Percentiles rank a stretch among this genome's conserved stretches.
phyloP scores from a whole-genome alignment of 1,284 basidiomycete species.

The Puccinia hordei region DNA sequence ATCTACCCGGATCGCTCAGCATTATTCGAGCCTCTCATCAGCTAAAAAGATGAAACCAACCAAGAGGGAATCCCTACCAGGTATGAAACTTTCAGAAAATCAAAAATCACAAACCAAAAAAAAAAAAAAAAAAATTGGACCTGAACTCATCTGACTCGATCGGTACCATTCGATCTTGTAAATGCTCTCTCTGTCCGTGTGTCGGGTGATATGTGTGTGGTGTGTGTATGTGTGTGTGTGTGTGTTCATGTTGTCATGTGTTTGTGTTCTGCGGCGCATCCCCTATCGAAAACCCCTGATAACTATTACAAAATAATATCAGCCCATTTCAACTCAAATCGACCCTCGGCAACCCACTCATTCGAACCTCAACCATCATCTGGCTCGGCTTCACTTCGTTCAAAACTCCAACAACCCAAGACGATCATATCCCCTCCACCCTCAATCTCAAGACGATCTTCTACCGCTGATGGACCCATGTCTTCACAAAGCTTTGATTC shows the following conservation, averaged over 20 bases:
- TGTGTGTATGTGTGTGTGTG: background rate
- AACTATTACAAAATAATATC: background rate
- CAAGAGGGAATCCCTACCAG: background rate
- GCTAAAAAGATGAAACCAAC: background rate
- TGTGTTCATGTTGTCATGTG: background rate
- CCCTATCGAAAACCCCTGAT: background rate
- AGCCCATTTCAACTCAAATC: background rate
- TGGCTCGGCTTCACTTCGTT: background rate
- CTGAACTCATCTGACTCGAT: too few relatives aligned
- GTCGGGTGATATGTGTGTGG: too few relatives aligned
- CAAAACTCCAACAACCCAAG: background rate
- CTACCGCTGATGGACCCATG: conserved; percentile 16
- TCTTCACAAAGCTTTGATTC: conserved; percentile 9
- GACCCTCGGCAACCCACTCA: background rate
- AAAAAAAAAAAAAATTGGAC: too few relatives aligned
- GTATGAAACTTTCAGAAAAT: too few relatives aligned
- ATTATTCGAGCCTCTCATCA: background rate
- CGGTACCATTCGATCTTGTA: background rate
- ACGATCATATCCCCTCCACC: background rate
- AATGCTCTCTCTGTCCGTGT: too few relatives aligned
- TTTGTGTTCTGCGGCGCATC: background rate
- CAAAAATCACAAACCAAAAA: too few relatives aligned
- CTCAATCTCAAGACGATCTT: background rate
- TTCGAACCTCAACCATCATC: background rate
- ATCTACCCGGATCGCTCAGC: background rate